Evolutionary conservation across 2,329 filamentous ascomycete species (phyloP).

Genomic region (Paraconiothyrium brasiliense): DNA sequence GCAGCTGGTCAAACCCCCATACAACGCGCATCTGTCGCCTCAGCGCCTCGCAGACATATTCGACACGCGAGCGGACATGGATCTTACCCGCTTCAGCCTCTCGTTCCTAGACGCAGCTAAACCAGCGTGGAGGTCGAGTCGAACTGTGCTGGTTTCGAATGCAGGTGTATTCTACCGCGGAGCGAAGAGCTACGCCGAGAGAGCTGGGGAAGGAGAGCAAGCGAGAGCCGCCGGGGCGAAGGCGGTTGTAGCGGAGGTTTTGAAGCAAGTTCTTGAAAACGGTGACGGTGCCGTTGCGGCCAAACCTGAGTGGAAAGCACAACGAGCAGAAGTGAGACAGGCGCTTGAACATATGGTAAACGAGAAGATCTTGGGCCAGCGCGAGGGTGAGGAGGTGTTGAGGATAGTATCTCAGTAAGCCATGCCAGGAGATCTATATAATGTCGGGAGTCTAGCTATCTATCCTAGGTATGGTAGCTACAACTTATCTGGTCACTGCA

Average conservation of each 20-base stretch:
- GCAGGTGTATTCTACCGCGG: constrained; percentile 52
- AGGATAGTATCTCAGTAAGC: neutral
- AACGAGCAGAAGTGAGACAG: constrained; percentile 31
- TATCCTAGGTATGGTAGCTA: too few relatives aligned
- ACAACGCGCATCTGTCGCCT: constrained; percentile 29
- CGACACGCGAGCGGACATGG: constrained; percentile 44
- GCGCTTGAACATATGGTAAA: constrained; percentile 38
- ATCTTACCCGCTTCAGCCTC: constrained; percentile 47
- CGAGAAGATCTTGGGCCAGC: constrained; percentile 29
- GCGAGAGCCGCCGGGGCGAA: constrained; percentile 17
- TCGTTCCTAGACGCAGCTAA: constrained; percentile 33
- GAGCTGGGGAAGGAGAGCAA: constrained; percentile 46
- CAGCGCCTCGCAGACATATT: constrained; percentile 43
- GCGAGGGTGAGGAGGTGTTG: constrained; percentile 20
- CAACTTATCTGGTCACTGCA: neutral
- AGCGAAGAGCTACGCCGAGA: constrained; percentile 44
- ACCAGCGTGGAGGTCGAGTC: constrained; percentile 44
- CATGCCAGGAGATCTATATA: too few relatives aligned
- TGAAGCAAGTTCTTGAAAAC: constrained; percentile 17
- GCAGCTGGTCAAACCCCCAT: constrained; percentile 28
- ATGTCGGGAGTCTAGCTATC: too few relatives aligned
- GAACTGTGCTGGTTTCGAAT: constrained; percentile 44
- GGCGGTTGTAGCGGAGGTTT: constrained; percentile 19
- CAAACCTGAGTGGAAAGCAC: constrained; percentile 34
- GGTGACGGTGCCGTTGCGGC: constrained; percentile 17